Evolutionary conservation across 225 moss, liverwort and hornwort genomes (phyloP), one percentile per base, ranked within the genome.

Genomic region (Neckera pumila): DNA sequence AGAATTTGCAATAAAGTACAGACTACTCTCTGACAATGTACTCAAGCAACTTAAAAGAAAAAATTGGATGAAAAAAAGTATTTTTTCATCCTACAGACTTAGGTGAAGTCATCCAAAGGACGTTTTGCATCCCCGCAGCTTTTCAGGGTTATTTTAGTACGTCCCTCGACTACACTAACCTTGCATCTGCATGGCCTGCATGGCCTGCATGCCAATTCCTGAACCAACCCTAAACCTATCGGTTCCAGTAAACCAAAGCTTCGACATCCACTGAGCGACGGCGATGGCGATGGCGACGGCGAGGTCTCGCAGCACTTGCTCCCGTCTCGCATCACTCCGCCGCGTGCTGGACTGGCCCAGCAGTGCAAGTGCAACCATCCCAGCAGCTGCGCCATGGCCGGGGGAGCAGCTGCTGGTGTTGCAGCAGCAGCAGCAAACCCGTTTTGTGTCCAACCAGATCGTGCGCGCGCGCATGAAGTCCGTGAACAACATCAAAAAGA

Each of bases 401-500:
- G 33, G 25, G 66, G 17, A 16, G 70, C 12, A 36, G 25, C 38
- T 69, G 67, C 54, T 12, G 69, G 7, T 5, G 45, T 7, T 18
- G 66, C n/a, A 17, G 64, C 34, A 19, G 53, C 51, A 19, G 45
- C 65, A 21, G 66, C 53, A 88, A 38, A 82, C 87, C 33, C 86
- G 85, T 25, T 57, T 57, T 13, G 92, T 61, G 30, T 93, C 94
- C 31, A 92, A 92, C 65, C 92, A 94, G 71, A 25, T 87, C 17
- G 86, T 92, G 82, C 79, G 93, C 36, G 84, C 58, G 67, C 93
- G 95, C 77, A 94, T 94, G 95, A 93, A 88, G 79, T 94, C 94
- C 25, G 93, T 95, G 82, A 94, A 88, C 80, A 94, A 91, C 79
- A 92, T 93, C 59, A 91, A 93, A 80, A 95, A 93, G 89, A 94